Evolutionary conservation across 257 asterid genomes (phyloP).

Genomic region (Striga asiatica): DNA sequence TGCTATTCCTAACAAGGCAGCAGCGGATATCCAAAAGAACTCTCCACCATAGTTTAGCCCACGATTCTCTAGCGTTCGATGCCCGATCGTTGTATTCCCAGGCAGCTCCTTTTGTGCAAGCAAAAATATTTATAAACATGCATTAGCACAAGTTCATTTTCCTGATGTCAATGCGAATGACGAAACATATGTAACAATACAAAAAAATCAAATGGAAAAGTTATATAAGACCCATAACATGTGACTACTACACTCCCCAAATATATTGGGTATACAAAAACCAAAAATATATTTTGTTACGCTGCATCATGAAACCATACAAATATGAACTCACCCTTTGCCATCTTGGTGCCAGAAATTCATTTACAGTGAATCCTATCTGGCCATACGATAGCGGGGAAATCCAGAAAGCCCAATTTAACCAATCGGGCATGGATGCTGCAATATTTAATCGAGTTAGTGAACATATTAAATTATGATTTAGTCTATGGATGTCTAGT

Average conservation of each 20-base stretch:
- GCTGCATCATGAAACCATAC: too few relatives aligned
- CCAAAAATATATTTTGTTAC: too few relatives aligned
- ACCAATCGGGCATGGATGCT: constrained; percentile 61
- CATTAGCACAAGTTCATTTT: background rate
- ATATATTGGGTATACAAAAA: too few relatives aligned
- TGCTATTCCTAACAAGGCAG: constrained; percentile 36
- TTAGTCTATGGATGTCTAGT: too few relatives aligned
- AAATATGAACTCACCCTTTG: constrained; percentile 29
- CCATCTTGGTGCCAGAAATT: constrained; percentile 54
- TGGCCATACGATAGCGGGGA: constrained; percentile 57
- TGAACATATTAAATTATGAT: too few relatives aligned
- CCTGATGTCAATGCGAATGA: background rate
- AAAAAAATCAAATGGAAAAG: too few relatives aligned
- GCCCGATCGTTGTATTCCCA: constrained; percentile 34
- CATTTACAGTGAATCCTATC: constrained; percentile 40
- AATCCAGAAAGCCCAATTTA: constrained; percentile 52
- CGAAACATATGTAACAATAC: background rate
- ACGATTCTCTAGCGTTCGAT: constrained; percentile 32
- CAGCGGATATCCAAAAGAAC: constrained; percentile 38
- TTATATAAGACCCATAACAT: too few relatives aligned
- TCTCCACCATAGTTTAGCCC: constrained; percentile 36
- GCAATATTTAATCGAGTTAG: too few relatives aligned
- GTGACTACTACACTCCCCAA: too few relatives aligned
- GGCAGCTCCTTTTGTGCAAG: constrained; percentile 16
- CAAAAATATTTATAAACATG: background rate